Evolutionary conservation across 139 green algal species (phyloP), one percentile per base, ranked within the genome.

Genomic region (Chara braunii): DNA sequence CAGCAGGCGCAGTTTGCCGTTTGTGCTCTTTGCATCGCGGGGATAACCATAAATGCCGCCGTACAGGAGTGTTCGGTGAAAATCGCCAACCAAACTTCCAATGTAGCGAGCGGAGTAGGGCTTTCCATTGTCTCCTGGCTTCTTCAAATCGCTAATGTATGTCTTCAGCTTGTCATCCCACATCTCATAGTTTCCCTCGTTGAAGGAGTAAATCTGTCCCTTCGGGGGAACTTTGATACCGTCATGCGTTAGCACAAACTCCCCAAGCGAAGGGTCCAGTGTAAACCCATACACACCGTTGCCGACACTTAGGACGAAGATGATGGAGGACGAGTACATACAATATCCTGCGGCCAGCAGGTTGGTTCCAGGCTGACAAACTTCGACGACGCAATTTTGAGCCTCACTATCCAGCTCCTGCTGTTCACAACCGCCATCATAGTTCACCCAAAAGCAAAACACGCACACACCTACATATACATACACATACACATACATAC

Each of bases 181-280:
- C 60, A 89, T 37, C 24, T 65, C 45, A 74, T 90, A 94, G 89
- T 99, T 99, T 71, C 92, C 92, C 86, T 99, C 91, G 75, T 99
- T 99, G 83, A 98, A 96, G 32, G 85, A 86, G 84, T 99, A 99
- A 77, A 99, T 98, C 83, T 92, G 94, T 77, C 92, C 92, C 26
- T 68, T 66, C 60, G 95, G 81, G 6, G 90, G 89, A 4, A 90
- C 71, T 72, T 85, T 70, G 14, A 85, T 76, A 32, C 68, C 58
- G 33, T 78, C 66, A 55, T 85, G 78, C 8, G 66, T 79, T 30
- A 84, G 68, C 18, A 85, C 66, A 70, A 84, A 85, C 54, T 85
- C 79, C 37, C 79, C 79, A 24, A 79, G 52, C 31, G 64, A 45
- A 31, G 60, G 37, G 74, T 85, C 78, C 18, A 83, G 63, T 4